These are phyloP conservation scores for Boletellus ananiceps DNA, from an alignment of 768 basidiomycete genomes.

Conservation along the genomic window DNA sequence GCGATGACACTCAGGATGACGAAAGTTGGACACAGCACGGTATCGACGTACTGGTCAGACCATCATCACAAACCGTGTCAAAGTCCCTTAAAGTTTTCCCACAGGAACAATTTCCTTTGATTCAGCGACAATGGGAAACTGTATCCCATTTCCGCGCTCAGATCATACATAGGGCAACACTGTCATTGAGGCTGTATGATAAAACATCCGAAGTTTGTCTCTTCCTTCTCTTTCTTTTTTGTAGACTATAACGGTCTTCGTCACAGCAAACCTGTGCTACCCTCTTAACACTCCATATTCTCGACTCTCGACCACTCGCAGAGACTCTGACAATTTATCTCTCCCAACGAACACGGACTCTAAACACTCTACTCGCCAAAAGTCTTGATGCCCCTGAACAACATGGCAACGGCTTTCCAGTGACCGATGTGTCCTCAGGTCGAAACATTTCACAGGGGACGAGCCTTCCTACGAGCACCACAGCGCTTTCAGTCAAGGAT, in stretches of 20 bases:
- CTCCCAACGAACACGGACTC: constrained; percentile 59
- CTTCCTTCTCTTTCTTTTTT: background rate
- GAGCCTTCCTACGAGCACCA: constrained; percentile 27
- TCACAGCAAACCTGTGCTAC: constrained; percentile 69
- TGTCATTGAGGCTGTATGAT: constrained; percentile 63
- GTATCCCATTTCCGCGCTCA: constrained; percentile 84
- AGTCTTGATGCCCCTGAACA: constrained; percentile 21
- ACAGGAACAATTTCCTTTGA: constrained; percentile 82
- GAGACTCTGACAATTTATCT: constrained; percentile 73
- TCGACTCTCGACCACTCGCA: constrained; percentile 76
- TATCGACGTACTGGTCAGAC: constrained; percentile 56
- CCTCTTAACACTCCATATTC: constrained; percentile 78
- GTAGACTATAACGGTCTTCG: background rate
- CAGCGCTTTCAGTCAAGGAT: constrained; percentile 51
- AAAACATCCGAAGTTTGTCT: constrained; percentile 49
- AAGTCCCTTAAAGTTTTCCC: background rate
- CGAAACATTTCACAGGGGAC: background rate
- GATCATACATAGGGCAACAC: constrained; percentile 82
- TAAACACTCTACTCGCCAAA: constrained; percentile 43
- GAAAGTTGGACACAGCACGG: constrained; percentile 55
- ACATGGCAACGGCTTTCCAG: constrained; percentile 30
- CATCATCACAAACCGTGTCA: background rate
- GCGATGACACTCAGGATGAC: constrained; percentile 61
- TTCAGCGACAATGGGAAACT: constrained; percentile 91
- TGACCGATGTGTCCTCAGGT: constrained; percentile 34